Conservation (phyloP, 768 basidiomycete species). For the Lactarius sanguifluus region DNA sequence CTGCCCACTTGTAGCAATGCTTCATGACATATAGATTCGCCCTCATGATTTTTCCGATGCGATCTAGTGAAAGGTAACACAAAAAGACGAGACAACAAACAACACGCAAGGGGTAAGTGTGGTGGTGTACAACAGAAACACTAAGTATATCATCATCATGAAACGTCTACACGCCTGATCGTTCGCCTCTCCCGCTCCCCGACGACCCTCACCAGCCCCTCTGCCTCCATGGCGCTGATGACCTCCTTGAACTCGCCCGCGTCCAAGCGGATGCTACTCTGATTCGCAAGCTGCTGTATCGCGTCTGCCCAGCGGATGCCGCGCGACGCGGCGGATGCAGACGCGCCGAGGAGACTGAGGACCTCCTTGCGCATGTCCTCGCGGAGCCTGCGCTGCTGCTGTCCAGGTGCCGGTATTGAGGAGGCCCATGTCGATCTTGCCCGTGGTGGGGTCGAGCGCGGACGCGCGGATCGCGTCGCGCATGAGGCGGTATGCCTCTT, state of each 20-base stretch:
- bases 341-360: constrained; percentile 55
- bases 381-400: constrained; percentile 78
- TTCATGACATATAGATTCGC: constrained; percentile 17
- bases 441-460: constrained; percentile 94
- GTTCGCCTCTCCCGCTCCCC: constrained; percentile 85
- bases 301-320: constrained; percentile 83
- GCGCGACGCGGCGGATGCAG: constrained; percentile 46
- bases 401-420: constrained; percentile 92
- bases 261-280: constrained; percentile 83
- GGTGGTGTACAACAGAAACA: not conserved
- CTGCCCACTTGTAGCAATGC: constrained; percentile 21
- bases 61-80: not conserved
- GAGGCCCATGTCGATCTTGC: constrained; percentile 96
- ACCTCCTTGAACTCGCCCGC: constrained; percentile 79
- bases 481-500: constrained; percentile 93
- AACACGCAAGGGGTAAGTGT: not conserved
- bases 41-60: not conserved
- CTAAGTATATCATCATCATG: constrained; percentile 12
- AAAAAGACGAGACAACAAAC: not conserved
- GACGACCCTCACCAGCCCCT: constrained; percentile 81
- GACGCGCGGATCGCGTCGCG: constrained; percentile 92
- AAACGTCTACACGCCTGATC: constrained; percentile 64
- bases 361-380: constrained; percentile 91
- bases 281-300: constrained; percentile 73
- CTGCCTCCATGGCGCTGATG: constrained; percentile 73